Percentiles rank a stretch among this genome's conserved stretches.
Evolutionary conservation across 2,329 filamentous ascomycete species (phyloP).

Genomic region (Paraphoma chrysanthemicola): DNA sequence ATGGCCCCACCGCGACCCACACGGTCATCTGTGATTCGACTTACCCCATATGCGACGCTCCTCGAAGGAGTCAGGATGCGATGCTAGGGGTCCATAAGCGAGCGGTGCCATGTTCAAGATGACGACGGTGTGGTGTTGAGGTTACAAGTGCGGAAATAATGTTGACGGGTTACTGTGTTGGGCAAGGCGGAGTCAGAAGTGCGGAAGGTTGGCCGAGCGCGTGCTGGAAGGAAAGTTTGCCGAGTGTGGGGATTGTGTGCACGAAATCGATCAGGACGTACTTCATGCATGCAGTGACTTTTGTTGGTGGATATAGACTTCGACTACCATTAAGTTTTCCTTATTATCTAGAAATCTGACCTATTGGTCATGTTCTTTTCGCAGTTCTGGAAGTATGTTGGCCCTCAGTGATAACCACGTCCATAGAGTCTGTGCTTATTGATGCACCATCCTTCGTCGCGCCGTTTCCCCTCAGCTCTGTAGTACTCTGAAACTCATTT

Average conservation of each 20-base stretch:
- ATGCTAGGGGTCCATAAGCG: constrained; percentile 2
- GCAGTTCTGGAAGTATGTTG: no score
- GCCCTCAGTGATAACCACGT: background rate
- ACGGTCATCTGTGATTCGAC: constrained; percentile 1
- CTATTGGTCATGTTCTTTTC: no score
- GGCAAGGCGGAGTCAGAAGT: constrained; percentile 6
- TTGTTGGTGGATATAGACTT: no score
- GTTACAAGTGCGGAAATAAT: constrained; percentile 7
- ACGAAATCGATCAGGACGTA: no score
- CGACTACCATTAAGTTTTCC: no score
- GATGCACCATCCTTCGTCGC: background rate
- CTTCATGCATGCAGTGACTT: no score
- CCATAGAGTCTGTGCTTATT: background rate
- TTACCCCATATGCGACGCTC: constrained; percentile 3
- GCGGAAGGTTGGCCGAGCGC: constrained; percentile 16
- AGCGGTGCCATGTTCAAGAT: background rate
- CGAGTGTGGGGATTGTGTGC: constrained; percentile 12
- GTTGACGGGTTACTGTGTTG: constrained; percentile 11
- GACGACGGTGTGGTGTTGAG: constrained; percentile 9
- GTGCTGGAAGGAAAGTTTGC: constrained; percentile 13
- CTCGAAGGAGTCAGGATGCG: constrained; percentile 7
- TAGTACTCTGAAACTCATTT: constrained; percentile 22
- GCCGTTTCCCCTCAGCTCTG: constrained; percentile 7
- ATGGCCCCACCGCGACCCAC: constrained; percentile 10
- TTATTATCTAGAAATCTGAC: no score